Evolutionary conservation across 352 stramenopile species (phyloP), one percentile per base, ranked within the genome.

Genomic region (Pythium aristosporum): DNA sequence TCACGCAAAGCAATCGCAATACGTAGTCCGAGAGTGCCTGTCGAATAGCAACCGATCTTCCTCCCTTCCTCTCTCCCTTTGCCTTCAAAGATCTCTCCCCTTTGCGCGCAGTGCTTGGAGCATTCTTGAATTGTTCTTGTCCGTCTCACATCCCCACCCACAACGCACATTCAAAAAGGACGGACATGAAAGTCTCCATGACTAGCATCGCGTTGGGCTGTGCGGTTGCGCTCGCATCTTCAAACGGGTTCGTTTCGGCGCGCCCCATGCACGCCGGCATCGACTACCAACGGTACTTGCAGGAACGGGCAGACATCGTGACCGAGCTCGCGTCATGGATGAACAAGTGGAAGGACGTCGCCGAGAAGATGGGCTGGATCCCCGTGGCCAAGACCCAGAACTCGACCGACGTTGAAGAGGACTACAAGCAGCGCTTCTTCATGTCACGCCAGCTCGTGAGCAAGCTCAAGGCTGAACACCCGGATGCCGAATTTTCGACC

Each of bases 401-500:
- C n/a, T 49, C 65, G 13, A 76, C 79, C 30, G 56, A 63, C 3
- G 47, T 63, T 30, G 37, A 28, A 3, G 63, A 70, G 36, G 63
- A 70, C 41, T 37, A 20, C 34, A 62, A 63, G 43, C 57, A 67
- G 37, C 64, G 64, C 8, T 71, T 71, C 52, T 71, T 72, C 60
- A 53, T 72, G 52, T 34, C 53, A 9, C 57, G 57, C 16, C 37
- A 65, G 42, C 23, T 66, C 30, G 81, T 88, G 42, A 62, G 74
- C 61, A 60, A 81, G 34, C 69, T 60, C n/a, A 65, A 86, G 71
- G 32, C 47, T 3, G 52, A 53, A 5, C 88, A 92, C 63, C 79
- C 83, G 2, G 70, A 85, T 12, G 84, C 84, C 0, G 39, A 71
- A 30, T 91, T 92, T 72, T 81, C 73, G 10, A 79, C 57, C 7